A percentile compares a stretch with the other conserved stretches of the same genome.
Evolutionary conservation across 441 rosid species (phyloP).

Genomic region (Metrosideros polymorpha): DNA sequence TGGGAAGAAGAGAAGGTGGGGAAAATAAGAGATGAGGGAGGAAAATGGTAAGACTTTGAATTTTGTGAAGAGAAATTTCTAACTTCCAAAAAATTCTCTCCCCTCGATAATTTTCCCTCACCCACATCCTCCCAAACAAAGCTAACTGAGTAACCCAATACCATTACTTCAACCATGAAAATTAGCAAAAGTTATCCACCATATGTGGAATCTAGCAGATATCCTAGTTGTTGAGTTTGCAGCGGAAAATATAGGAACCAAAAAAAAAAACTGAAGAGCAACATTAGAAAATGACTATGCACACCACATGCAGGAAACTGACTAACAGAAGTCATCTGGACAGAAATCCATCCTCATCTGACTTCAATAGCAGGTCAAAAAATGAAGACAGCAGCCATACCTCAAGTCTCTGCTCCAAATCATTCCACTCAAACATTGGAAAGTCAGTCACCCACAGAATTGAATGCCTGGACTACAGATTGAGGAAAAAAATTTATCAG

Average conservation of each 20-base stretch:
- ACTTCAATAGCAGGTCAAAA: background rate
- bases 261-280: background rate
- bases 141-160: background rate
- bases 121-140: background rate
- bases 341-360: background rate
- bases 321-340: background rate
- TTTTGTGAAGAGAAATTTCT: background rate
- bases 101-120: background rate
- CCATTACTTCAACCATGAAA: background rate
- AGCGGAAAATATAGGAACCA: background rate
- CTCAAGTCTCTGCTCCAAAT: conserved; percentile 82
- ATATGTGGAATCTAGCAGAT: background rate
- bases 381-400: conserved; percentile 22
- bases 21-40: background rate
- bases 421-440: conserved; percentile 98
- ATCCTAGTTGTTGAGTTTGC: background rate
- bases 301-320: background rate
- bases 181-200: background rate
- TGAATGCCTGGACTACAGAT: conserved; percentile 65
- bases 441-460: conserved; percentile 95
- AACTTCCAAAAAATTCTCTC: background rate
- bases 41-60: background rate
- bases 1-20: background rate
- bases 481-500: background rate
- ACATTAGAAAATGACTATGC: background rate